These are phyloP conservation scores for Clitoria ternatea DNA, from an alignment of 306 rosid genomes.

Conservation along the genomic window DNA sequence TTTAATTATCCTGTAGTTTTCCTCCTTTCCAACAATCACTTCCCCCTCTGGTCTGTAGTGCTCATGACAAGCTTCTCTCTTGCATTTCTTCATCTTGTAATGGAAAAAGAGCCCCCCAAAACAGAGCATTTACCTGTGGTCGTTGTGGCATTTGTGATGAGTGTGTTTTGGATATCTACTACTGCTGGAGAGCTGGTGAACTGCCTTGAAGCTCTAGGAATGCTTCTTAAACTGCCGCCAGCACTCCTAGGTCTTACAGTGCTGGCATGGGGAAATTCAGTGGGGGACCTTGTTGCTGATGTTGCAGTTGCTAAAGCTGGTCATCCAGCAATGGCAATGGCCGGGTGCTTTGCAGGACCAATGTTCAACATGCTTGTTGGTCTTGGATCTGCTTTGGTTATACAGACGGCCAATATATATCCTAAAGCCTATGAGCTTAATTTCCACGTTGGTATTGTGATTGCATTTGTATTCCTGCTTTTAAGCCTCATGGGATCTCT, in stretches of 20 bases:
- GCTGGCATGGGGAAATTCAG: conserved; percentile 98
- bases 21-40: conserved; percentile 71
- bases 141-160: conserved; percentile 81
- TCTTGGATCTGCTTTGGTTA: conserved; percentile 87
- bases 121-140: conserved; percentile 70
- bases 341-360: conserved; percentile 97
- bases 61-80: conserved; percentile 69
- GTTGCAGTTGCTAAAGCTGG: conserved; percentile 95
- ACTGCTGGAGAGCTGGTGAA: conserved; percentile 84
- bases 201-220: conserved; percentile 77
- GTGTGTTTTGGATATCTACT: conserved; percentile 93
- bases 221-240: conserved; percentile 64
- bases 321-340: conserved; percentile 97
- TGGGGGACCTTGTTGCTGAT: conserved; percentile 96
- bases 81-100: conserved; percentile 62
- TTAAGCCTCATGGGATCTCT: conserved; percentile 94
- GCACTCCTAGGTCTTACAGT: conserved; percentile 88
- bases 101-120: conserved; percentile 84
- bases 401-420: conserved; percentile 64
- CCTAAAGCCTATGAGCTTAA: conserved; percentile 74
- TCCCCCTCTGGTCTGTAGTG: conserved; percentile 84
- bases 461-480: conserved; percentile 85
- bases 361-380: conserved; percentile 99
- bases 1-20: conserved; percentile 67
- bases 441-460: conserved; percentile 75